Conservation (phyloP, 345 rosid species). For the Fremontodendron californicum region DNA sequence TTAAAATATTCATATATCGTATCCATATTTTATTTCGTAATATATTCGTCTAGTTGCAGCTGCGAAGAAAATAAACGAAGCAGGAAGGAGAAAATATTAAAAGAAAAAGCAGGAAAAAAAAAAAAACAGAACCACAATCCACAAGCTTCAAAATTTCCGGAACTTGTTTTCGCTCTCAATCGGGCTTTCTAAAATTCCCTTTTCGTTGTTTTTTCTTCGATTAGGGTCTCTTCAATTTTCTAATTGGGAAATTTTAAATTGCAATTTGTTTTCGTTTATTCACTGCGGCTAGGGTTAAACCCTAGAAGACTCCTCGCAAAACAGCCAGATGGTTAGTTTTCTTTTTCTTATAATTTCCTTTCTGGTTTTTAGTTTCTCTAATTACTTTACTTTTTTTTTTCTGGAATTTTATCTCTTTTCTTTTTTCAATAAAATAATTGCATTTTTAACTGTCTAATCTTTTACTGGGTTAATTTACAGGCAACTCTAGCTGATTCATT, state of each 20-base stretch:
- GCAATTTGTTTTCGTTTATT: not conserved
- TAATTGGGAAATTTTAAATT: not conserved
- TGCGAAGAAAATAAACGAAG: too few relatives aligned
- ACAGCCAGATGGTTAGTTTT: conserved; percentile 3
- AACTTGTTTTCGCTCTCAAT: not conserved
- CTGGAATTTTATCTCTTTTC: too few relatives aligned
- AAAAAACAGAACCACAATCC: too few relatives aligned
- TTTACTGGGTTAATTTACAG: conserved; percentile 31
- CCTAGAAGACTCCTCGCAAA: not conserved
- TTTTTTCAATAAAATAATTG: not conserved
- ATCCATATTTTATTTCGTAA: too few relatives aligned
- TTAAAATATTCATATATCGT: too few relatives aligned
- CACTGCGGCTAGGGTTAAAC: not conserved
- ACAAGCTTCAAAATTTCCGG: too few relatives aligned
- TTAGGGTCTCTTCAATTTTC: not conserved
- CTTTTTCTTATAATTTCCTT: not conserved
- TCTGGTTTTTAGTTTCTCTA: not conserved
- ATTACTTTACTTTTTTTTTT: not conserved
- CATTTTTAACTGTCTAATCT: not conserved
- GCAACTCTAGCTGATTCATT: conserved; percentile 93
- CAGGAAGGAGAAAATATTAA: too few relatives aligned
- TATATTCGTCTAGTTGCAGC: too few relatives aligned
- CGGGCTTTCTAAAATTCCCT: not conserved
- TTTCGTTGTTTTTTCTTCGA: not conserved
- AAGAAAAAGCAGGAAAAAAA: too few relatives aligned